These are phyloP conservation scores for Pythium dissimile DNA, from an alignment of 352 stramenopile species.

Conservation along the genomic window DNA sequence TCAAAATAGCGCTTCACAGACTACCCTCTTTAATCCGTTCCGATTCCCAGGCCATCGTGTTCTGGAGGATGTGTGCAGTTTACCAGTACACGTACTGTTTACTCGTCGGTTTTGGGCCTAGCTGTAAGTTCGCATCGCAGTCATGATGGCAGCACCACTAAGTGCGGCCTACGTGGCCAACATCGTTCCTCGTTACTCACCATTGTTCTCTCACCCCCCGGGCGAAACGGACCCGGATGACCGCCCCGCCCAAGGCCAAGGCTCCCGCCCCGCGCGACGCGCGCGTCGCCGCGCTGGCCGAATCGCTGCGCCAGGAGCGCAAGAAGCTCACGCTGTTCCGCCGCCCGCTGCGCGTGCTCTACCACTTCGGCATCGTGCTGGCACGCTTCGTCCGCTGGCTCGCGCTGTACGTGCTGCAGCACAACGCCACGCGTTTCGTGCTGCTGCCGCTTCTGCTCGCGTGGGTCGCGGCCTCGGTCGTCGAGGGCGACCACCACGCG, in stretches of 20 bases:
- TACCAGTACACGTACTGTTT: no score
- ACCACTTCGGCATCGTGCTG: constrained; percentile 81
- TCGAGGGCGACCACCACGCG: constrained; percentile 65
- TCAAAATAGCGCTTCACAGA: not conserved
- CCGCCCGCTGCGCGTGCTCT: constrained; percentile 65
- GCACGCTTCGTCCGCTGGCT: constrained; percentile 75
- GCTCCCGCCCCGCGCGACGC: constrained; percentile 8
- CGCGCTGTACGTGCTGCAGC: constrained; percentile 50
- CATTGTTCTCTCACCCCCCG: constrained; percentile 5
- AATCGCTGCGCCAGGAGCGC: constrained; percentile 66
- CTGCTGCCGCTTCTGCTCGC: constrained; percentile 63
- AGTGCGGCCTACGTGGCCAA: constrained; percentile 24
- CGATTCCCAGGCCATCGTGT: no score
- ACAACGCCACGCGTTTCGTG: constrained; percentile 75
- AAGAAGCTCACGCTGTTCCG: constrained; percentile 85
- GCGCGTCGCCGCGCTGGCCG: constrained; percentile 30
- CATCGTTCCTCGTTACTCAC: constrained; percentile 2
- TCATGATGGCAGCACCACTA: constrained; percentile 12
- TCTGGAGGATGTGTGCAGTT: constrained; percentile 1
- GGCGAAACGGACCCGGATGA: constrained; percentile 12
- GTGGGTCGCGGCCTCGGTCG: constrained; percentile 65
- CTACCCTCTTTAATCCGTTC: no score
- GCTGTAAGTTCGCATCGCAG: constrained; percentile 12
- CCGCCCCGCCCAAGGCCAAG: constrained; percentile 13
- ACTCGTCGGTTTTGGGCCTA: not conserved